Conservation (phyloP, 805 yeast species). For the Candida coquimbonensis region DNA sequence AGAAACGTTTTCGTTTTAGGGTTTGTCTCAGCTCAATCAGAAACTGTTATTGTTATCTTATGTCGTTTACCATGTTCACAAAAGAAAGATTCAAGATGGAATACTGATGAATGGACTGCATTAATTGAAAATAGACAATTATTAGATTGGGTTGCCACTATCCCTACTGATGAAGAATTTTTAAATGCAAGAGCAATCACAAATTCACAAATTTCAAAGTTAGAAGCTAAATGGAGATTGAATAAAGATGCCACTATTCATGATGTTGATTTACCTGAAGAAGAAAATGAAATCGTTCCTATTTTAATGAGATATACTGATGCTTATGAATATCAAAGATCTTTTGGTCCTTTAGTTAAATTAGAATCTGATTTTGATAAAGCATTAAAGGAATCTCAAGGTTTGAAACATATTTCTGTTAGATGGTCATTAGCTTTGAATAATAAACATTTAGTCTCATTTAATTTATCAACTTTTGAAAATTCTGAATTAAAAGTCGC, state of each 20-base stretch:
- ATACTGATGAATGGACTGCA: conserved; percentile 80
- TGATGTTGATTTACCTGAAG: conserved; percentile 50
- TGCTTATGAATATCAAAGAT: conserved; percentile 77
- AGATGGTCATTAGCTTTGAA: conserved; percentile 68
- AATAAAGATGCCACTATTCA: conserved; percentile 65
- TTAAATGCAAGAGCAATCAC: conserved; percentile 50
- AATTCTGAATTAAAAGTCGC: conserved; percentile 59
- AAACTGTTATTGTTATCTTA: conserved; percentile 76
- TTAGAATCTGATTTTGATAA: conserved; percentile 78
- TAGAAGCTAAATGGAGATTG: conserved; percentile 79
- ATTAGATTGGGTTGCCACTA: conserved; percentile 73
- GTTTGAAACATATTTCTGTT: conserved; percentile 63
- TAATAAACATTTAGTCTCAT: conserved; percentile 60
- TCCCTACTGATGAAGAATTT: conserved; percentile 59
- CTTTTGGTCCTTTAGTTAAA: conserved; percentile 78
- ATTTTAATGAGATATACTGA: conserved; percentile 71
- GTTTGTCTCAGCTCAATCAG: conserved; percentile 79
- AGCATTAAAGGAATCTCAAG: conserved; percentile 67
- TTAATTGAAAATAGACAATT: conserved; percentile 74
- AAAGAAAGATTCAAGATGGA: conserved; percentile 73
- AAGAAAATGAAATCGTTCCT: conserved; percentile 59
- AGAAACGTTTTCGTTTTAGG: conserved; percentile 77
- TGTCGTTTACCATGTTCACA: conserved; percentile 89
- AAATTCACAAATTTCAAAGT: conserved; percentile 55
- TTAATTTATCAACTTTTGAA: conserved; percentile 62